Percentiles rank a stretch among this genome's conserved stretches.
phyloP scores from a whole-genome alignment of 306 rosid species.

The Sesbania bispinosa region DNA sequence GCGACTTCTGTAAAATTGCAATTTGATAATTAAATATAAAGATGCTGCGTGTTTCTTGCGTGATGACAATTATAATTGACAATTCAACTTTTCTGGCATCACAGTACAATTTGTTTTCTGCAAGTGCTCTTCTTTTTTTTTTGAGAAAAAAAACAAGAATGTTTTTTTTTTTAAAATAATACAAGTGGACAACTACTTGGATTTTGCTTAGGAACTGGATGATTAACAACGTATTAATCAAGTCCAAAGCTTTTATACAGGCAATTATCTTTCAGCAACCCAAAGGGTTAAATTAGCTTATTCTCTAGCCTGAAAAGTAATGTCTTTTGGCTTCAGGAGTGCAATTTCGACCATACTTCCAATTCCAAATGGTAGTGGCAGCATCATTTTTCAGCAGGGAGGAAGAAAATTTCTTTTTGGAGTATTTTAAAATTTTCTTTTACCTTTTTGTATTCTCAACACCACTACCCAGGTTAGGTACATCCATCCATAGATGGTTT shows the following conservation, averaged over 20 bases:
- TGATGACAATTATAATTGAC: not conserved
- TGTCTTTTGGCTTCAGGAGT: slow-evolving; percentile 10
- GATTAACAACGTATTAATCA: not conserved
- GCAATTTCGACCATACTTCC: slow-evolving; percentile 14
- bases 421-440: not conserved
- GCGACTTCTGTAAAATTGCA: not conserved
- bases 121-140: not conserved
- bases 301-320: not conserved
- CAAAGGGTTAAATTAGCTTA: not conserved
- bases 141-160: not conserved
- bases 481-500: not conserved
- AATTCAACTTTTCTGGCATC: not conserved
- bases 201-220: not conserved
- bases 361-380: slow-evolving; percentile 17
- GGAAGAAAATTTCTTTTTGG: not conserved
- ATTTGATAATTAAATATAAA: not conserved
- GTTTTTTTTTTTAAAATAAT: no score
- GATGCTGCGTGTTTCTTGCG: not conserved
- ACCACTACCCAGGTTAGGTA: slow-evolving; percentile 13
- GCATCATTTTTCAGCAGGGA: slow-evolving; percentile 20
- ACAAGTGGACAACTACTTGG: not conserved
- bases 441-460: not conserved
- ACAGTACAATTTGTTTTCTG: not conserved
- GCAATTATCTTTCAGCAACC: not conserved
- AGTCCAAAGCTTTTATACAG: not conserved